Evolutionary conservation across 495 filamentous ascomycete species (phyloP), one percentile per base, ranked within the genome.

Genomic region (Cercophora sp.): DNA sequence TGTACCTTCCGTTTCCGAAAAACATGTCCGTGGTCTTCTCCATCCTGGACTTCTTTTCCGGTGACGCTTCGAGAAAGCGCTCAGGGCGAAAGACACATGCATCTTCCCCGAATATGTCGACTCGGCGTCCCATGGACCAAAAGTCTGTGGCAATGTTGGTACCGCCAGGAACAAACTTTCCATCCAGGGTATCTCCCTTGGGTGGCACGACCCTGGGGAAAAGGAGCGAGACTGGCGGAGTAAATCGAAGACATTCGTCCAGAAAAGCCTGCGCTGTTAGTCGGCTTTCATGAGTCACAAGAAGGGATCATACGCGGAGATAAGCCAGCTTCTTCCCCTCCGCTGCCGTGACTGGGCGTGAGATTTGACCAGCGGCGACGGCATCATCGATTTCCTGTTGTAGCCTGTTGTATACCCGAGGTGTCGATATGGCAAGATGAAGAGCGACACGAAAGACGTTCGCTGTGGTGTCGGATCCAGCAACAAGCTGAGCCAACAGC

Each of bases 391-490:
- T 79, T 55, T 86, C 84, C 2, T 61, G 61, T 68, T 82, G 75
- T 44, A 87, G 67, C 31, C 70, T 75, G 4, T 70, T 61, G 54
- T 82, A 83, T 1, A 73, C 68, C 0, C 47, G 37, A 0, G 66
- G 63, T 27, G 74, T 63, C n/a, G 65, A 60, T 9, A 82, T 57
- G 24, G 85, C 59, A 54, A 79, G 77, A 27, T 72, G 61, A 41
- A 85, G 66, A 35, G 80, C 66, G 1, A 68, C 71, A 41, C 74
- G 73, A 55, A 85, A 75, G 11, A 75, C 72, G 1, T 79, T 82
- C 0, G 79, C 77, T 0, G 81, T 82, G 13, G 83, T 85, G 52
- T 87, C 84, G 4, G 81, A 78, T 11, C 45, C 45, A 1, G 45
- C 45, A 5, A 48, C 3, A 11, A 48, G 20, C 11, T 18, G 5